Conservation (phyloP, 192 early-diverging fungal genomes). For the Allomyces macrogynus region DNA sequence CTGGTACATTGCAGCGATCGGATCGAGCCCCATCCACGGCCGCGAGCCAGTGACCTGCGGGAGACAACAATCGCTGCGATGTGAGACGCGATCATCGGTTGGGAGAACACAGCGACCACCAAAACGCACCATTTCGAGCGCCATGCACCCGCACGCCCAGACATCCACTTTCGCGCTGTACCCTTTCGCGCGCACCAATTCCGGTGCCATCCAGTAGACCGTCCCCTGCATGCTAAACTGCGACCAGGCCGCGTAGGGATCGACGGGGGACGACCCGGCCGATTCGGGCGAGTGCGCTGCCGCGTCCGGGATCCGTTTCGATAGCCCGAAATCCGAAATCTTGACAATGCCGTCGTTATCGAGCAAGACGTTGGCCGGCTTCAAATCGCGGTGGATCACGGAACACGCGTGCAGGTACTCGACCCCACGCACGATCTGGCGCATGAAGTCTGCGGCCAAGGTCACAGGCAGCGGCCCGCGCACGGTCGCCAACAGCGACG, state of each 20-base stretch:
- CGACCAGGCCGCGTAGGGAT: no score
- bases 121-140: slow-evolving; percentile 64
- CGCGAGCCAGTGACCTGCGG: slow-evolving; percentile 53
- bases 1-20: slow-evolving; percentile 41
- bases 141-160: slow-evolving; percentile 68
- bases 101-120: no score
- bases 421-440: slow-evolving; percentile 1
- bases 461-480: slow-evolving; percentile 50
- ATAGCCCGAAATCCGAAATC: slow-evolving; percentile 79
- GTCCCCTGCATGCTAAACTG: slow-evolving; percentile 35
- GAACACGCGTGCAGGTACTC: not conserved
- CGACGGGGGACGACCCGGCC: no score
- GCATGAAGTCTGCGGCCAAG: slow-evolving; percentile 48
- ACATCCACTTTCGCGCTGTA: slow-evolving; percentile 89
- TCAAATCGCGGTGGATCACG: not conserved
- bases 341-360: not conserved
- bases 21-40: slow-evolving; percentile 38
- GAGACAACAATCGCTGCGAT: no score
- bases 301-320: slow-evolving; percentile 41
- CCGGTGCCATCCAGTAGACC: slow-evolving; percentile 91
- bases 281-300: no score
- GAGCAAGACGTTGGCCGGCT: not conserved
- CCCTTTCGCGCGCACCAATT: slow-evolving; percentile 55
- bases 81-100: no score
- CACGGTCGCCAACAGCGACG: slow-evolving; percentile 44